Percentiles rank a stretch among this genome's conserved stretches.
Evolutionary conservation across 1,284 basidiomycete genomes (phyloP).

Genomic region (Tranzscheliella williamsii): DNA sequence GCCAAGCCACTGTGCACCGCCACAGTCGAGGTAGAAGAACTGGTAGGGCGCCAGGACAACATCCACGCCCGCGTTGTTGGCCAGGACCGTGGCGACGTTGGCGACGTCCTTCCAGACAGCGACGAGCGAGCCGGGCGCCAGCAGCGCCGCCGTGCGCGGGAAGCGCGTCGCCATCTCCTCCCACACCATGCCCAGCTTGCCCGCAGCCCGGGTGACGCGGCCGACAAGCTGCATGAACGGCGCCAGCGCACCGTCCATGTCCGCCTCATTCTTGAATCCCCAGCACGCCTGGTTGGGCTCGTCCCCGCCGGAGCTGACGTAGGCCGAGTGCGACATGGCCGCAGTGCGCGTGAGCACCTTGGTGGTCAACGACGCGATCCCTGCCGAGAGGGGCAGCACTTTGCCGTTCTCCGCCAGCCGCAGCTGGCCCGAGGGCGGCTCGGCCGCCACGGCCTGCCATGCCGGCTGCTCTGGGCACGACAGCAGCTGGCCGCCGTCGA

Average conservation of each 20-base stretch:
- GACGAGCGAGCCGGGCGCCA: slow-evolving; percentile 72
- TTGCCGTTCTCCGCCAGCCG: too few species aligned
- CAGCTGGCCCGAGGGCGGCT: slow-evolving; percentile 81
- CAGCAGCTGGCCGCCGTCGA: slow-evolving; percentile 71
- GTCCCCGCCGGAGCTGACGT: slow-evolving; percentile 81
- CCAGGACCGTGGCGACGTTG: slow-evolving; percentile 68
- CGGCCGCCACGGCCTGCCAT: slow-evolving; percentile 65
- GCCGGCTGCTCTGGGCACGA: slow-evolving; percentile 72
- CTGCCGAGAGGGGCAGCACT: slow-evolving; percentile 1
- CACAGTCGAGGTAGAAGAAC: slow-evolving; percentile 74
- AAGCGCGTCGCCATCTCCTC: slow-evolving; percentile 65
- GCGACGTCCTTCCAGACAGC: slow-evolving; percentile 73
- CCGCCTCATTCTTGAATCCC: slow-evolving; percentile 43
- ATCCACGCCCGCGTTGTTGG: slow-evolving; percentile 71
- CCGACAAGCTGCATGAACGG: slow-evolving; percentile 69
- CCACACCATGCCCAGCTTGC: slow-evolving; percentile 73
- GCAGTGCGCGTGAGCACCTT: slow-evolving; percentile 45
- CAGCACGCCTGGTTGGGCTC: slow-evolving; percentile 77
- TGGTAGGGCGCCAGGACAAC: slow-evolving; percentile 66
- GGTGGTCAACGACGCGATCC: slow-evolving; percentile 45
- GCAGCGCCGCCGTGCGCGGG: slow-evolving; percentile 59
- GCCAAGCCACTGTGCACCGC: slow-evolving; percentile 79
- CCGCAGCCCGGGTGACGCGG: slow-evolving; percentile 62
- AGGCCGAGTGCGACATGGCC: slow-evolving; percentile 66
- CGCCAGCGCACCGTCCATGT: slow-evolving; percentile 62